These are phyloP conservation scores for Suillus placidus DNA, from an alignment of 768 basidiomycete species.

Conservation along the genomic window DNA sequence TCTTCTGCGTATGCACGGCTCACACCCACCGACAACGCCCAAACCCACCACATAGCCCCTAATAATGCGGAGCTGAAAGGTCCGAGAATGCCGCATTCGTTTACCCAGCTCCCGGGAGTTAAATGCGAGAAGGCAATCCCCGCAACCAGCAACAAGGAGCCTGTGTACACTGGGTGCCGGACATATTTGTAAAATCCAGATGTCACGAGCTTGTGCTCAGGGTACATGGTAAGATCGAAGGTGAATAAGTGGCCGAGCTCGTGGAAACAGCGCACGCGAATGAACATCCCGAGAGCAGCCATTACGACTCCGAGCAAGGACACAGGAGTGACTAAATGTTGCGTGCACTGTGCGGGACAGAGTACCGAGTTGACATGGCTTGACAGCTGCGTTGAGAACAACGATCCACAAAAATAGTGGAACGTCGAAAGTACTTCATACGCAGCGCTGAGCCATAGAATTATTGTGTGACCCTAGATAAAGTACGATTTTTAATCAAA, in stretches of 20 bases:
- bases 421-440: constrained; percentile 54
- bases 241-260: constrained; percentile 59
- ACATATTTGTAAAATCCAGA: constrained; percentile 53
- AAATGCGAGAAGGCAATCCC: constrained; percentile 51
- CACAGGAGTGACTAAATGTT: constrained; percentile 41
- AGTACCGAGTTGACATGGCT: constrained; percentile 36
- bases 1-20: constrained; percentile 56
- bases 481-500: background rate
- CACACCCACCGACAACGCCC: constrained; percentile 50
- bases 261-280: constrained; percentile 56
- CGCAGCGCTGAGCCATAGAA: constrained; percentile 52
- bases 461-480: constrained; percentile 48
- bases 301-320: constrained; percentile 49
- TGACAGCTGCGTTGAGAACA: constrained; percentile 37
- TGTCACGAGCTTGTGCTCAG: constrained; percentile 53
- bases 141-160: constrained; percentile 51
- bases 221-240: constrained; percentile 59
- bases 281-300: constrained; percentile 46
- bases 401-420: constrained; percentile 30
- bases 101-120: constrained; percentile 49
- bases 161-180: constrained; percentile 59
- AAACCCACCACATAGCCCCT: constrained; percentile 51
- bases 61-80: constrained; percentile 34
- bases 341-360: constrained; percentile 31
- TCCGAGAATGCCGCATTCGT: constrained; percentile 39